Conservation (phyloP, 179 eudicot species). For the Pouteria campechiana region DNA sequence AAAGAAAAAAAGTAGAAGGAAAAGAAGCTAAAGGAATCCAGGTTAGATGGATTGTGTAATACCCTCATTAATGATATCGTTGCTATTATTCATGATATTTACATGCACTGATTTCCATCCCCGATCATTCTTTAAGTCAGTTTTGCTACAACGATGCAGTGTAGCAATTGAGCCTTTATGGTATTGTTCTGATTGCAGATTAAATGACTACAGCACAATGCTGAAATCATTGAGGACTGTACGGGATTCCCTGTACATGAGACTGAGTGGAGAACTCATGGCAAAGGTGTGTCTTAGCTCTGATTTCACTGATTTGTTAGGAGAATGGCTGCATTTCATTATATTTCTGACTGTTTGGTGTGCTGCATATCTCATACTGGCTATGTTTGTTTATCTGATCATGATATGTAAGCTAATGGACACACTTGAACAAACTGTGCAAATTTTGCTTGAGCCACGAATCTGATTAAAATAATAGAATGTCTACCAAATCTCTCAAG, state of each 20-base stretch:
- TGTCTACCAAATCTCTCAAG: no score
- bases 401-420: not conserved
- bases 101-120: no score
- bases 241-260: conserved; percentile 57
- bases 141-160: no score
- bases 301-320: no score
- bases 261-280: conserved; percentile 45
- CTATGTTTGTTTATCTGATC: not conserved
- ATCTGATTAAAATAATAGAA: not conserved
- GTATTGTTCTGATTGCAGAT: conserved; percentile 31
- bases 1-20: no score
- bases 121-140: no score
- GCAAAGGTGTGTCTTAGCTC: conserved; percentile 91
- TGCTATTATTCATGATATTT: not conserved
- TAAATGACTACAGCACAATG: conserved; percentile 54
- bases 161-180: no score
- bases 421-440: not conserved
- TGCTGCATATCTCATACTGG: not conserved
- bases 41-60: no score
- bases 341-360: not conserved
- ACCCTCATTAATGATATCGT: no score
- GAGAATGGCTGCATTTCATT: not conserved
- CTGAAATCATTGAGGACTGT: conserved; percentile 51
- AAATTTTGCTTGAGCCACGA: not conserved
- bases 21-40: no score